Evolutionary conservation across 2,329 filamentous ascomycete species (phyloP), one percentile per base, ranked within the genome.

Genomic region (Emydomyces testavorans): DNA sequence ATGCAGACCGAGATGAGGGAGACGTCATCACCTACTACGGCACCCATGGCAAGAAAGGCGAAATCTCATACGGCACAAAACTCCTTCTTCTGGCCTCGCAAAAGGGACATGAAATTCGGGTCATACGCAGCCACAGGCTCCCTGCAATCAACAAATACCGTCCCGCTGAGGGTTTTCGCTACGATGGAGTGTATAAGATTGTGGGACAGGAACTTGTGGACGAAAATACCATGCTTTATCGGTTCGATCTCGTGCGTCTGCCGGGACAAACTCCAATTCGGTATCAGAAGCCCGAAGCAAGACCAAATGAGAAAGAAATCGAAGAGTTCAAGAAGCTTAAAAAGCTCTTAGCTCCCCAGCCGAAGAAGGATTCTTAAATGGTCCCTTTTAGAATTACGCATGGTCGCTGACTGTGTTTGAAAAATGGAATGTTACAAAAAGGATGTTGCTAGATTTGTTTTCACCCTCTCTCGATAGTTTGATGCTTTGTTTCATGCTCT

Each of bases 101-200:
- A 2, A 62, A 56, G 1, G 59, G 64, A 1, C 57, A 66, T 2
- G 65, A 67, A 0, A 66, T 80, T 2, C 66, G 77, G 1, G 69
- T 80, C 2, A 63, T 80, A 4, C 69, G 77, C 1, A 71, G 70
- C 0, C 61, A 57, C 0, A 57, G 53, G 18, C 58, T 70, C 1
- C 44, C 46, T 0, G 58, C 60, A 7, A 56, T 53, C 1, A 68
- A 69, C 15, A 52, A 48, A 0, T 75, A 68, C 46, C 63, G 70
- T 0, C 77, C 77, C 0, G 50, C 57, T 1, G 51, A 62, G 7
- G 76, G 76, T 0, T 64, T 75, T n/a, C 62, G 77, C 1, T 79
- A 79, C 45, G 76, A 80, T 57, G 77, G 77, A 0, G 57, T 79
- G 0, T 80, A 80, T 52, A 56, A 62, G 4, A 68, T 79, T 4